Conservation (phyloP, 371 early-diverging fungal genomes). For the Circinella minor region DNA sequence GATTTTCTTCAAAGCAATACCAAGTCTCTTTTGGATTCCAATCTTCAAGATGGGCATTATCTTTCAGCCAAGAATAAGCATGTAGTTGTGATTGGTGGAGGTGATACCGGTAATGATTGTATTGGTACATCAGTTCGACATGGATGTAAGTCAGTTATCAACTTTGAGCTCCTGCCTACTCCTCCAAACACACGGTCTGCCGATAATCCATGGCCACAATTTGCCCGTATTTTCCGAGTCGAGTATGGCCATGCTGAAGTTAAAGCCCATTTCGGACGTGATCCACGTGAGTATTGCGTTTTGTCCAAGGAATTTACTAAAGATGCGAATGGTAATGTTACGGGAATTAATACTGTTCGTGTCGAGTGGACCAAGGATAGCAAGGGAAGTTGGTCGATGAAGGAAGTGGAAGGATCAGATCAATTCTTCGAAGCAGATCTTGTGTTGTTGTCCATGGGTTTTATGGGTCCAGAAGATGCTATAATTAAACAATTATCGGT, state of each 20-base stretch:
- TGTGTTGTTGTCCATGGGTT: constrained; percentile 94
- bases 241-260: constrained; percentile 97
- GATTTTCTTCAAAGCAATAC: constrained; percentile 93
- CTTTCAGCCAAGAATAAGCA: constrained; percentile 88
- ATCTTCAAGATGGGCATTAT: constrained; percentile 74
- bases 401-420: constrained; percentile 81
- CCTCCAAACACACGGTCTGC: constrained; percentile 80
- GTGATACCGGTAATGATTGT: constrained; percentile 97
- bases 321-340: constrained; percentile 75
- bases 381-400: constrained; percentile 85
- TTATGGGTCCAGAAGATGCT: constrained; percentile 91
- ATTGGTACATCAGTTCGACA: constrained; percentile 95
- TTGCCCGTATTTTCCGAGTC: constrained; percentile 89
- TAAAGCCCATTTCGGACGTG: constrained; percentile 79
- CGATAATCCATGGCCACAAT: constrained; percentile 97
- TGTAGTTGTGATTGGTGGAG: constrained; percentile 97
- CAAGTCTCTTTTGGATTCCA: constrained; percentile 81
- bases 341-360: constrained; percentile 90
- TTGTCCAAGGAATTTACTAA: constrained; percentile 92
- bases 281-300: constrained; percentile 93
- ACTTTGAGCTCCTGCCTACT: constrained; percentile 95
- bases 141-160: constrained; percentile 87
- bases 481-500: constrained; percentile 78
- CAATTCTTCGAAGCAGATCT: constrained; percentile 87
- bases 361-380: constrained; percentile 91